These are phyloP conservation scores for Westerdykella aurantiaca DNA, from an alignment of 2,329 filamentous ascomycete genomes.

Conservation along the genomic window DNA sequence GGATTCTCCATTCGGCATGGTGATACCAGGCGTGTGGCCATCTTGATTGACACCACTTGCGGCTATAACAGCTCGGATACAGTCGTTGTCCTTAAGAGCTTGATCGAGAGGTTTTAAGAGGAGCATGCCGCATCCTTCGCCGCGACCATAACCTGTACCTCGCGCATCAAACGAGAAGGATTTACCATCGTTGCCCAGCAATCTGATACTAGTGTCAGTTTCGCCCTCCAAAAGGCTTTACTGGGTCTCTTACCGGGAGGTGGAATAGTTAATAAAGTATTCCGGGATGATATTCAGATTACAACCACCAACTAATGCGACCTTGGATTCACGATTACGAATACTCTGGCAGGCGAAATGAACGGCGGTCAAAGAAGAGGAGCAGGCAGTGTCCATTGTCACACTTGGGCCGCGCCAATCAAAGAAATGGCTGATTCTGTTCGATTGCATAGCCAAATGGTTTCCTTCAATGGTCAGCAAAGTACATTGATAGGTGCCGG, in stretches of 20 bases:
- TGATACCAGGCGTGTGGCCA: slow-evolving; percentile 53
- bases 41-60: slow-evolving; percentile 45
- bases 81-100: slow-evolving; percentile 54
- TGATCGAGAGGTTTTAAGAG: slow-evolving; percentile 54
- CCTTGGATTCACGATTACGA: slow-evolving; percentile 17
- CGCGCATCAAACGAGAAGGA: slow-evolving; percentile 43
- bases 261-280: slow-evolving; percentile 20
- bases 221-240: not conserved
- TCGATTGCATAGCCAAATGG: slow-evolving; percentile 25
- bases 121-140: slow-evolving; percentile 57
- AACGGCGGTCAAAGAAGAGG: slow-evolving; percentile 22
- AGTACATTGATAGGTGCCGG: slow-evolving; percentile 2
- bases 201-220: slow-evolving; percentile 8
- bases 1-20: slow-evolving; percentile 45
- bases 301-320: slow-evolving; percentile 21
- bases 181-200: slow-evolving; percentile 25
- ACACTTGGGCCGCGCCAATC: slow-evolving; percentile 26
- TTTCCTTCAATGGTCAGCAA: slow-evolving; percentile 5
- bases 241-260: slow-evolving; percentile 8
- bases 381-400: slow-evolving; percentile 32
- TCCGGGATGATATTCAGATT: slow-evolving; percentile 22
- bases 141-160: slow-evolving; percentile 57
- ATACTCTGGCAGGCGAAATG: slow-evolving; percentile 27
- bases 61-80: slow-evolving; percentile 42
- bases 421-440: slow-evolving; percentile 28